These are phyloP conservation scores for Pichia sp. DNA, from an alignment of 1,139 yeast species.

Conservation along the genomic window DNA sequence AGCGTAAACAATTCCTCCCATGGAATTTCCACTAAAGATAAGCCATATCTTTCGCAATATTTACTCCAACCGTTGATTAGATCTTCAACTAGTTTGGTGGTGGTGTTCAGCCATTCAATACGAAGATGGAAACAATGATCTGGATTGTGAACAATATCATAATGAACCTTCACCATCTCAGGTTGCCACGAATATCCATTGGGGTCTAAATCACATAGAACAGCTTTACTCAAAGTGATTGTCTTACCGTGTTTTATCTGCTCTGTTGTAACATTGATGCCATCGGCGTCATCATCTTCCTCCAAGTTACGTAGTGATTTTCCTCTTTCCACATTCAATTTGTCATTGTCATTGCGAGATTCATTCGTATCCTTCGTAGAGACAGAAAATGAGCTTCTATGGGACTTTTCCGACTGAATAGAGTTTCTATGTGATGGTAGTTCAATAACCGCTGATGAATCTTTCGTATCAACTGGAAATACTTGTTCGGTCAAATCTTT, in stretches of 20 bases:
- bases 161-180: constrained; percentile 76
- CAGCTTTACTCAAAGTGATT: constrained; percentile 49
- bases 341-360: not conserved
- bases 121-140: constrained; percentile 91
- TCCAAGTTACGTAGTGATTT: not conserved
- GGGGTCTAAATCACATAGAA: constrained; percentile 75
- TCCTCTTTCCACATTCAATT: not conserved
- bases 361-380: not conserved
- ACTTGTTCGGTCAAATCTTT: constrained; percentile 32
- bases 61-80: constrained; percentile 76
- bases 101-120: constrained; percentile 88
- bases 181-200: constrained; percentile 62
- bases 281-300: not conserved
- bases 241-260: constrained; percentile 14
- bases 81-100: constrained; percentile 86
- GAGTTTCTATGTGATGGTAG: not conserved
- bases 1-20: constrained; percentile 79
- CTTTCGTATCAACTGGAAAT: not conserved
- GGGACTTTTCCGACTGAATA: not conserved
- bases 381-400: not conserved
- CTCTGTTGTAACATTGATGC: not conserved
- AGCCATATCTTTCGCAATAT: constrained; percentile 78
- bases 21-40: constrained; percentile 85
- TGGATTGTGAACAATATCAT: constrained; percentile 89
- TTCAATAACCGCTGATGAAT: not conserved